A percentile compares a stretch with the other conserved stretches of the same genome.
Conservation (phyloP, 2,329 filamentous ascomycete genomes). For the Colletotrichum agaves region DNA sequence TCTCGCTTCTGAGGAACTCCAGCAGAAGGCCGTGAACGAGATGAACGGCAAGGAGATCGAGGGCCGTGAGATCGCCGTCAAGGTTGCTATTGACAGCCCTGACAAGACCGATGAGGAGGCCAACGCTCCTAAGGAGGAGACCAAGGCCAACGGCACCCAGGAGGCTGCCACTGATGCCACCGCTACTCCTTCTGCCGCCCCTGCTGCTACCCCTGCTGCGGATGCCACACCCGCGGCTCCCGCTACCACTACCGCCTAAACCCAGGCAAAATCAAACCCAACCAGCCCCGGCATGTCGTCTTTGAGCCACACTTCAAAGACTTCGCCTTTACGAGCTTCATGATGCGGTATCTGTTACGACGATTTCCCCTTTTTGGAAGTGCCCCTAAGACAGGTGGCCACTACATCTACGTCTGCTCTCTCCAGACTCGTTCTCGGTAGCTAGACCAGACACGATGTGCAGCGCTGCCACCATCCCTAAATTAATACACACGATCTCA, state of each 20-base stretch:
- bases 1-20: conserved; percentile 91
- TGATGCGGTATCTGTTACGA: conserved; percentile 39
- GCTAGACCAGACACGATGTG: conserved; percentile 33
- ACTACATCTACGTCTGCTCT: conserved; percentile 37
- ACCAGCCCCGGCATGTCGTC: conserved; percentile 25
- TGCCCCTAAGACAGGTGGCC: conserved; percentile 32
- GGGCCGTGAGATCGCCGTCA: conserved; percentile 98
- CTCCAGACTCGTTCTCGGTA: conserved; percentile 36
- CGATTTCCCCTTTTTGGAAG: conserved; percentile 38
- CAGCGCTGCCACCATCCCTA: conserved; percentile 37
- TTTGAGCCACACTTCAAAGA: conserved; percentile 13
- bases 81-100: conserved; percentile 99
- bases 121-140: conserved; percentile 60
- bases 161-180: conserved; percentile 43
- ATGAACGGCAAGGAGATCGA: conserved; percentile 99
- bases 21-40: conserved; percentile 96
- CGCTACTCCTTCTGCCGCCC: conserved; percentile 38
- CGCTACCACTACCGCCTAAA: conserved; percentile 46
- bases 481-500: conserved; percentile 41
- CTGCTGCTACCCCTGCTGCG: conserved; percentile 40
- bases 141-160: conserved; percentile 56
- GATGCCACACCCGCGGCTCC: conserved; percentile 40
- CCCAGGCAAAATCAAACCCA: conserved; percentile 11
- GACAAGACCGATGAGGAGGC: conserved; percentile 94
- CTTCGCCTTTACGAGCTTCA: conserved; percentile 34